Evolutionary conservation across 139 green algal genomes (phyloP), one percentile per base, ranked within the genome.

Genomic region (Tetraselmis chui): DNA sequence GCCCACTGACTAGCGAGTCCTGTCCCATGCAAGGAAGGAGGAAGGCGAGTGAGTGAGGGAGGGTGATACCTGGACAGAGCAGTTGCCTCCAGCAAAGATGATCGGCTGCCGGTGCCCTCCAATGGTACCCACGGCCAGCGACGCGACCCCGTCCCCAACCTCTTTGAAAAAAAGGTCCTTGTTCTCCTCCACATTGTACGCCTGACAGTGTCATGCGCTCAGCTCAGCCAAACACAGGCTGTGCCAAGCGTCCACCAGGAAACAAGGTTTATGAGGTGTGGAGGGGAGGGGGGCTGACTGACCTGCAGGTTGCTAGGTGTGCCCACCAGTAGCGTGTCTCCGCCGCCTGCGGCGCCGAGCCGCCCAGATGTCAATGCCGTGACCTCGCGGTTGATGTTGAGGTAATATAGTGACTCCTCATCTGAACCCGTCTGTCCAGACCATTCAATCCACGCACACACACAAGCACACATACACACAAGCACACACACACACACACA

Each of bases 381-480:
- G n/a, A 94, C 90, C 76, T 91, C 78, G 80, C 91, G 93, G 81
- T 94, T 93, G 79, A 94, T 92, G 79, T 94, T 95, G 24, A 95
- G 84, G 32, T 91, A 93, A 0, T 86, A 80, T 31, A 92, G 86
- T 23, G 86, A 32, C 75, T 83, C 83, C 58, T 88, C 87, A 2
- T 11, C 81, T 1, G 30, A 30, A 0, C 32, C 31, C 45, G 45
- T 67, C 45, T 67, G 45, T 18, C n/a, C n/a, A n/a, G n/a, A n/a
- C n/a, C n/a, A n/a, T n/a, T n/a, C n/a, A n/a, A n/a, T n/a, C n/a
- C n/a, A n/a, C n/a, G n/a, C n/a, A n/a, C n/a, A n/a, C n/a, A n/a
- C n/a, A n/a, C n/a, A n/a, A n/a, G n/a, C n/a, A n/a, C n/a, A n/a
- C n/a, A n/a, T n/a, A n/a, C n/a, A n/a, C n/a, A n/a, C n/a, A n/a